Evolutionary conservation across 805 yeast genomes (phyloP).

Genomic region (Lachancea meyersii): DNA sequence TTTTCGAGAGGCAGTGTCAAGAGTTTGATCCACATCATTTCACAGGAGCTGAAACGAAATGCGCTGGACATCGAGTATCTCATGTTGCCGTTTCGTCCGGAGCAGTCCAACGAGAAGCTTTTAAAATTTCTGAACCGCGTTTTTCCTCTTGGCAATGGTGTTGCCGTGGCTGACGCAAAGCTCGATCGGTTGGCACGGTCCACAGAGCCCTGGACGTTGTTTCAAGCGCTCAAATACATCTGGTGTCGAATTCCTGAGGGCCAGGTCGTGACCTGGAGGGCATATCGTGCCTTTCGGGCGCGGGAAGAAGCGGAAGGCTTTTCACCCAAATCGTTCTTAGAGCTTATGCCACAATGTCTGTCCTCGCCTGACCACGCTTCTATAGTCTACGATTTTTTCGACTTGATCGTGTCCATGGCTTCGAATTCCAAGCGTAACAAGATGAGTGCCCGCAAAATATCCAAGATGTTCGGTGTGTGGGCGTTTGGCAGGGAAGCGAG

Average conservation of each 20-base stretch:
- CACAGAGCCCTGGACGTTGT: slow-evolving; percentile 64
- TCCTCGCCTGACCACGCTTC: slow-evolving; percentile 84
- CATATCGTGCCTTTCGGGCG: slow-evolving; percentile 62
- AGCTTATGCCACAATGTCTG: slow-evolving; percentile 78
- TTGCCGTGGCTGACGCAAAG: slow-evolving; percentile 39
- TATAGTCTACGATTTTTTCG: slow-evolving; percentile 81
- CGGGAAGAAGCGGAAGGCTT: slow-evolving; percentile 59
- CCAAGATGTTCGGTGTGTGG: slow-evolving; percentile 83
- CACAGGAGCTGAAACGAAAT: slow-evolving; percentile 62
- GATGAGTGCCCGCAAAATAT: slow-evolving; percentile 70
- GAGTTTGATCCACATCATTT: slow-evolving; percentile 60
- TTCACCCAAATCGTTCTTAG: slow-evolving; percentile 68
- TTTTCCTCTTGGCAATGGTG: slow-evolving; percentile 51
- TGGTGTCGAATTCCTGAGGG: slow-evolving; percentile 82
- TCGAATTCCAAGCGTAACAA: slow-evolving; percentile 74
- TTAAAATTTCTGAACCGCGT: slow-evolving; percentile 50
- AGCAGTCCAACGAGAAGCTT: slow-evolving; percentile 54
- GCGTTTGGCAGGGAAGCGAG: slow-evolving; percentile 49
- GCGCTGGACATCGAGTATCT: slow-evolving; percentile 71
- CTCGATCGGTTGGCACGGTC: slow-evolving; percentile 38
- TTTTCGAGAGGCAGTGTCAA: slow-evolving; percentile 62
- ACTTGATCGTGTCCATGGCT: slow-evolving; percentile 67
- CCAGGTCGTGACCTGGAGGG: slow-evolving; percentile 81
- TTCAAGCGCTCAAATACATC: slow-evolving; percentile 69
- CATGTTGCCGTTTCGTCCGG: slow-evolving; percentile 71